Base-by-base conservation (phyloP, 176 grass and related monocot genomes). In the Pontederia paniculata region DNA sequence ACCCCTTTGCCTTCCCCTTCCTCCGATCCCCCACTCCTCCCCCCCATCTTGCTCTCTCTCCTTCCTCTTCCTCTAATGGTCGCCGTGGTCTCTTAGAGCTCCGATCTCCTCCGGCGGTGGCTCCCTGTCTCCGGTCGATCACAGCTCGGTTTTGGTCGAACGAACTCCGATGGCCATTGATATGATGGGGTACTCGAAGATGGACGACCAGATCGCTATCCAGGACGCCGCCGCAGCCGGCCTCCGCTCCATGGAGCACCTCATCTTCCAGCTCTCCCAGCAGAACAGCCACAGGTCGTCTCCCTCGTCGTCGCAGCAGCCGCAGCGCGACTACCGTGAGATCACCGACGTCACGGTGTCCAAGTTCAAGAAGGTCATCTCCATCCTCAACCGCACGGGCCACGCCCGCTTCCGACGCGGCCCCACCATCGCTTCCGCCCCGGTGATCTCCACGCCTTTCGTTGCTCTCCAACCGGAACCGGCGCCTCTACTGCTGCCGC, bases 331-430 rank as follows among this genome's bases (percentile, higher is more conserved):
- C 31, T 67, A 50, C 64, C 47, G 49, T 1, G 64, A 67, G 50
- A 44, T 54, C n/a, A 67, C 64, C 12, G 64, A 67, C 7, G 17
- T 21, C n/a, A 49, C 64, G 28, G 64, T 67, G n/a, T 54, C 64
- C 64, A 67, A 67, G 50, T 67, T 67, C 17, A 67, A 54, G 49
- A 67, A 67, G 50, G 64, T 67, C 64, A 67, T 67, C 49, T 67
- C 64, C 17, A 21, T 67, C 16, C 64, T 67, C 25, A 67, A 67
- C 49, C 64, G 64, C 25, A 67, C 64, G 7, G 64, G 64, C 16
- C 64, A 67, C 28, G 64, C 64, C 6, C 64, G 64, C 64, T 67
- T 67, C 64, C 64, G 64, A 48, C 64, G 64, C 17, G 50, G 64
- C 49, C 28, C 64, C 6, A 21, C 17, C 48, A 0, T 0, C 45